These are phyloP conservation scores for Alternaria sp. DNA, from an alignment of 2,329 filamentous ascomycete genomes.

Conservation along the genomic window DNA sequence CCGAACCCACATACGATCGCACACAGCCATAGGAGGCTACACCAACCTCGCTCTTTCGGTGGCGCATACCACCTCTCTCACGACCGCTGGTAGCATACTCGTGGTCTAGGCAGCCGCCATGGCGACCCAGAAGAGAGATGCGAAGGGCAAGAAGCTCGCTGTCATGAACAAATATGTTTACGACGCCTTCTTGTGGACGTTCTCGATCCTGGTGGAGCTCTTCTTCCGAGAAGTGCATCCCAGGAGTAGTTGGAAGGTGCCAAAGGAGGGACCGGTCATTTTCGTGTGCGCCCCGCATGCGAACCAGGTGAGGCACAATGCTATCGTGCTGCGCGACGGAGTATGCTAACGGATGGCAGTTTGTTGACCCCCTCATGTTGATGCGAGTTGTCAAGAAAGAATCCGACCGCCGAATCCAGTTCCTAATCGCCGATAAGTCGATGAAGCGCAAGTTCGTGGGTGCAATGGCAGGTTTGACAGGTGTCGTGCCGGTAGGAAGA, in stretches of 20 bases:
- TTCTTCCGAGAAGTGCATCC: slow-evolving; percentile 99
- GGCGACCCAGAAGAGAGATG: slow-evolving; percentile 22
- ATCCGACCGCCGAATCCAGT: slow-evolving; percentile 86
- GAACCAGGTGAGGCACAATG: slow-evolving; percentile 61
- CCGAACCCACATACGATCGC: slow-evolving; percentile 18
- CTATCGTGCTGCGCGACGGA: not conserved
- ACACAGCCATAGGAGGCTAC: slow-evolving; percentile 14
- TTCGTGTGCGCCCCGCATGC: slow-evolving; percentile 97
- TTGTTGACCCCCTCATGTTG: slow-evolving; percentile 92
- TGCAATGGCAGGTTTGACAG: slow-evolving; percentile 81
- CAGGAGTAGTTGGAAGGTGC: slow-evolving; percentile 92
- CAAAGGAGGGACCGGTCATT: slow-evolving; percentile 84
- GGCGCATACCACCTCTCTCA: slow-evolving; percentile 1
- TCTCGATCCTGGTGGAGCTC: slow-evolving; percentile 86
- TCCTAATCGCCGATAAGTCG: slow-evolving; percentile 94
- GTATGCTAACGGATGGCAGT: slow-evolving; percentile 61
- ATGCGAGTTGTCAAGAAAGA: slow-evolving; percentile 90
- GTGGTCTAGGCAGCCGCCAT: slow-evolving; percentile 19
- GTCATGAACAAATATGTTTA: slow-evolving; percentile 77
- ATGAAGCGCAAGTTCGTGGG: slow-evolving; percentile 91
- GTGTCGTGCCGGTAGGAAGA: slow-evolving; percentile 90
- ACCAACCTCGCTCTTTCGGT: not conserved
- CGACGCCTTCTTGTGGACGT: slow-evolving; percentile 78
- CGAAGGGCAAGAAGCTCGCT: slow-evolving; percentile 46
- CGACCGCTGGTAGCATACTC: not conserved